phyloP scores from a whole-genome alignment of 1,284 basidiomycete genomes.

The Cryptococcus sp. region DNA sequence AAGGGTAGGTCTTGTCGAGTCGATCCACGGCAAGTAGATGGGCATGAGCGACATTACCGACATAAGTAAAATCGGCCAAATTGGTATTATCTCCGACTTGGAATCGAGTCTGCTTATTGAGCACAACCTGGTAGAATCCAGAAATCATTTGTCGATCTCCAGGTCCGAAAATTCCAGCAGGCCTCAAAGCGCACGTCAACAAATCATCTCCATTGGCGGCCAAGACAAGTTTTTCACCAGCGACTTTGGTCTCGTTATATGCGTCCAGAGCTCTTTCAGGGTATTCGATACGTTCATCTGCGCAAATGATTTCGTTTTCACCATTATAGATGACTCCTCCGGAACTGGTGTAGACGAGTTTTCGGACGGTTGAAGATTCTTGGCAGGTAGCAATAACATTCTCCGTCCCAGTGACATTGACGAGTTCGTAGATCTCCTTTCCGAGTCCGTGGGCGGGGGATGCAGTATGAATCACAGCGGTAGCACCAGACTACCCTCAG shows the following conservation, averaged over 20 bases:
- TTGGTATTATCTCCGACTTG: conserved; percentile 94
- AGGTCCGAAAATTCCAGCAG: conserved; percentile 96
- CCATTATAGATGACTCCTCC: conserved; percentile 92
- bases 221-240: conserved; percentile 79
- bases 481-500: conserved; percentile 63
- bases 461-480: conserved; percentile 92
- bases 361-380: conserved; percentile 56
- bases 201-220: conserved; percentile 78
- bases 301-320: conserved; percentile 66
- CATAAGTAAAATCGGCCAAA: conserved; percentile 96
- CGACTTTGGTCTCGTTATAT: conserved; percentile 95
- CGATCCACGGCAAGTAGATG: conserved; percentile 88
- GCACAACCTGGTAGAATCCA: conserved; percentile 75
- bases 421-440: conserved; percentile 76
- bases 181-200: conserved; percentile 83
- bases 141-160: conserved; percentile 85
- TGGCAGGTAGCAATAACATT: conserved; percentile 64
- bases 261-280: conserved; percentile 77
- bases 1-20: conserved; percentile 44
- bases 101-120: conserved; percentile 79
- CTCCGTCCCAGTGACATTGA: conserved; percentile 90
- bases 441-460: conserved; percentile 75
- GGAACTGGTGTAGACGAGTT: conserved; percentile 93
- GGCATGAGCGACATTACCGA: conserved; percentile 91
- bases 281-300: conserved; percentile 81